Percentiles rank a stretch among this genome's conserved stretches.
Conservation (phyloP, 2,329 filamentous ascomycete species). For the Pseudopithomyces maydicus region DNA sequence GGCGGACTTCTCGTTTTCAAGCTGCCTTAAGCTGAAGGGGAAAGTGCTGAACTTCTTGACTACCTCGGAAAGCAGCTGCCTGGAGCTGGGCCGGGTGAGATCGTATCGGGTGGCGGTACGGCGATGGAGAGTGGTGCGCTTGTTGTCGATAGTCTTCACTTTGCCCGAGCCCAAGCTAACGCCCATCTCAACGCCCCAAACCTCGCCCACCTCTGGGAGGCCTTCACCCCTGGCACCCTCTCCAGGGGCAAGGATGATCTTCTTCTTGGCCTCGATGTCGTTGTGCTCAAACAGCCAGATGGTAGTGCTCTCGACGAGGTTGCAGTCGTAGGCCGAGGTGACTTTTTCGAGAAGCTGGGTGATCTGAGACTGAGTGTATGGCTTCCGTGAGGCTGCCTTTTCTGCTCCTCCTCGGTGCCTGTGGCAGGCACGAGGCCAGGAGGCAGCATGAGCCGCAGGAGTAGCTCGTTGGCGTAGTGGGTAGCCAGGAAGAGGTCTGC, state of each 20-base stretch:
- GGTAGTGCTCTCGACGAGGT: conserved; percentile 95
- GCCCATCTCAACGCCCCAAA: conserved; percentile 97
- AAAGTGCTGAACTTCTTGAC: conserved; percentile 97
- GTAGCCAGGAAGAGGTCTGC: conserved; percentile 91
- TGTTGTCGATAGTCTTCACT: conserved; percentile 85
- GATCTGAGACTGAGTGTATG: conserved; percentile 85
- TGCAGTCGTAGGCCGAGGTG: conserved; percentile 87
- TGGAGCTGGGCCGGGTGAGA: conserved; percentile 91
- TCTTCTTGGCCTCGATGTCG: conserved; percentile 97
- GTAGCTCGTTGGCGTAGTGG: conserved; percentile 93
- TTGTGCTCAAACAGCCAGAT: conserved; percentile 96
- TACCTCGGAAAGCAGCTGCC: conserved; percentile 90
- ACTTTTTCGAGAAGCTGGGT: conserved; percentile 88
- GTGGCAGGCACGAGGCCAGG: conserved; percentile 77
- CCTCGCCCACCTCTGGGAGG: conserved; percentile 83
- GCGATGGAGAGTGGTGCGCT: conserved; percentile 85
- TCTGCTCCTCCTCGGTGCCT: conserved; percentile 92
- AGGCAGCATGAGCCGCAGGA: conserved; percentile 88
- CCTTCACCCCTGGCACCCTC: conserved; percentile 93
- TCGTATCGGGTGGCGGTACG: conserved; percentile 90
- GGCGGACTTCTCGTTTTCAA: conserved; percentile 93
- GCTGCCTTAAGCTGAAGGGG: conserved; percentile 95
- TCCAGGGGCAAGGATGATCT: conserved; percentile 88
- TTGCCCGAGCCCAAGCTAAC: conserved; percentile 91
- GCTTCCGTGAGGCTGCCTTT: conserved; percentile 81